Evolutionary conservation across 306 rosid species (phyloP).

Genomic region (Cicer yamashitae): DNA sequence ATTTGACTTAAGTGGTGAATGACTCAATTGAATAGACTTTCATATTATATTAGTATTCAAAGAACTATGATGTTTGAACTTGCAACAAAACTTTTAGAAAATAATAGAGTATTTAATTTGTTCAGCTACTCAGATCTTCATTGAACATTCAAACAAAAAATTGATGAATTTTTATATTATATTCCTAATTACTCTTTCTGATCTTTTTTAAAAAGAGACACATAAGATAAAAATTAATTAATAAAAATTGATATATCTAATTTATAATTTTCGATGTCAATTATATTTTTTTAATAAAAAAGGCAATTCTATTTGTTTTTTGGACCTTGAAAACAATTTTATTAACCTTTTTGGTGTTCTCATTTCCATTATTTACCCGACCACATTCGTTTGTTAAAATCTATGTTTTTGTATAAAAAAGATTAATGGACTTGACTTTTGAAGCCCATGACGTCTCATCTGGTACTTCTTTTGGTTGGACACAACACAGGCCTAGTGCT

Average conservation of each 20-base stretch:
- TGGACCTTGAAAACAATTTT: background rate
- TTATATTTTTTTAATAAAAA: no score
- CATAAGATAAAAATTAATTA: no score
- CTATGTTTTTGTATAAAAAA: constrained; percentile 14
- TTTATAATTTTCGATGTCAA: no score
- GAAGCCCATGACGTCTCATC: background rate
- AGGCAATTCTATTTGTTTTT: background rate
- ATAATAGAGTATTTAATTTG: no score
- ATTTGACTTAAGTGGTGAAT: no score
- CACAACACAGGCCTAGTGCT: constrained; percentile 15
- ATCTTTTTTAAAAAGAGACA: no score
- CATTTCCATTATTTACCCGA: constrained; percentile 4
- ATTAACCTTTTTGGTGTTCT: background rate
- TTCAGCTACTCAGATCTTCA: background rate
- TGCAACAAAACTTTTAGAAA: background rate
- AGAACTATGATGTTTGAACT: background rate
- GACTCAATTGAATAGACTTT: no score
- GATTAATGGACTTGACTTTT: constrained; percentile 36
- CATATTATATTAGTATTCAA: no score
- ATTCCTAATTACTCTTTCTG: no score
- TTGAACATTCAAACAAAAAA: background rate
- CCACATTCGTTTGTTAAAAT: background rate
- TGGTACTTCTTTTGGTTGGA: background rate
- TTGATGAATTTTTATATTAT: background rate
- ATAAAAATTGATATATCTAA: no score